Percentiles rank a stretch among this genome's conserved stretches.
phyloP scores from a whole-genome alignment of 805 yeast species.

The Barnettozyma vustinii region DNA sequence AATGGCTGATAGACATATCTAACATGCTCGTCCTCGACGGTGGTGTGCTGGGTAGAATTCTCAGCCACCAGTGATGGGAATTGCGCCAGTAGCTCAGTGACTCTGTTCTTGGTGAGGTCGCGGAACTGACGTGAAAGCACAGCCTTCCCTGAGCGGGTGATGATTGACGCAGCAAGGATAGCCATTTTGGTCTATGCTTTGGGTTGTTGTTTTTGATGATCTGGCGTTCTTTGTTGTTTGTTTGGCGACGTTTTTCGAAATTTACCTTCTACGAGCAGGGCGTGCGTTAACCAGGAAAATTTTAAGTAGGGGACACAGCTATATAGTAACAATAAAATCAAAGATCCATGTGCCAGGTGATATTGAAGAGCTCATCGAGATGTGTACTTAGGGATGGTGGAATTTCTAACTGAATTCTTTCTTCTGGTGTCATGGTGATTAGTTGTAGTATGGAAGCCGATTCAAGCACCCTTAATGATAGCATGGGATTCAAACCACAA shows the following conservation, averaged over 20 bases:
- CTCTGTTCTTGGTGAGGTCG: slow-evolving; percentile 78
- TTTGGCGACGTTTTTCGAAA: slow-evolving; percentile 19
- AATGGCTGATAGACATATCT: slow-evolving; percentile 95
- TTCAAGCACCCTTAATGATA: slow-evolving; percentile 7
- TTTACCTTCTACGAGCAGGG: slow-evolving; percentile 3
- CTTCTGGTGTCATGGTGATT: slow-evolving; percentile 3
- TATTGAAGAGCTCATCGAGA: slow-evolving; percentile 3
- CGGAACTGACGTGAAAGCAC: slow-evolving; percentile 88
- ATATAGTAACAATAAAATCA: neutral
- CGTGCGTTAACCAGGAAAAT: slow-evolving; percentile 3
- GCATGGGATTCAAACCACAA: slow-evolving; percentile 18
- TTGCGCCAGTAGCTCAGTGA: slow-evolving; percentile 77
- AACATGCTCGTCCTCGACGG: slow-evolving; percentile 86
- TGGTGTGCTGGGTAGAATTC: slow-evolving; percentile 77
- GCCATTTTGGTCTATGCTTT: slow-evolving; percentile 40
- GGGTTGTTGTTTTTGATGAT: neutral
- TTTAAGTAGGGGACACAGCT: slow-evolving; percentile 1
- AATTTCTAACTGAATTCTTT: slow-evolving; percentile 1
- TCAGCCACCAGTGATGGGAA: slow-evolving; percentile 77
- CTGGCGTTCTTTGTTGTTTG: neutral
- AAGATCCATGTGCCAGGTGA: slow-evolving; percentile 8
- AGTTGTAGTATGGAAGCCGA: slow-evolving; percentile 6
- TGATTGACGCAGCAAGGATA: slow-evolving; percentile 88
- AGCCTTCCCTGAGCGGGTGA: slow-evolving; percentile 91
- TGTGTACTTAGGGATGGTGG: neutral